These are phyloP conservation scores for Saccharomycopsis hybrid DNA, from an alignment of 1,139 yeast genomes.

Conservation along the genomic window DNA sequence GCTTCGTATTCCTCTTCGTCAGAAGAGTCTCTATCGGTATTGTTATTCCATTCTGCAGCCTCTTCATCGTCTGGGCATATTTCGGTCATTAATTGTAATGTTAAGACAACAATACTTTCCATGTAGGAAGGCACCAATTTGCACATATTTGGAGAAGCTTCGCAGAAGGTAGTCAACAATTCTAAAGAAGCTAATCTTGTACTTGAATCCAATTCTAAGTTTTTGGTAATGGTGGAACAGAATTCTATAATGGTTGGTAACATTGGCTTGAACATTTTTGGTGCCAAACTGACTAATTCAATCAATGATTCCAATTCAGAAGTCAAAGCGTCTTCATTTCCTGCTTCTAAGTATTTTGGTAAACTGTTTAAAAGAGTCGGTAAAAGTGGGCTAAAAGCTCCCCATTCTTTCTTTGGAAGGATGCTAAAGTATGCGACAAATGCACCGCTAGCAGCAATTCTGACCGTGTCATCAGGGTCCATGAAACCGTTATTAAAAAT, in stretches of 20 bases:
- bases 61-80: constrained; percentile 82
- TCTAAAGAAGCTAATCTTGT: constrained; percentile 87
- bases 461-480: constrained; percentile 72
- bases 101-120: constrained; percentile 62
- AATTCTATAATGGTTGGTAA: constrained; percentile 82
- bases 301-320: constrained; percentile 84
- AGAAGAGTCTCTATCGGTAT: constrained; percentile 69
- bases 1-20: constrained; percentile 88
- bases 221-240: constrained; percentile 73
- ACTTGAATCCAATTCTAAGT: constrained; percentile 68
- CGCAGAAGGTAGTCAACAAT: constrained; percentile 82
- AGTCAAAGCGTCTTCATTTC: constrained; percentile 76
- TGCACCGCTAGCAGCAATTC: constrained; percentile 88
- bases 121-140: constrained; percentile 71
- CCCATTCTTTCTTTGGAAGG: constrained; percentile 75
- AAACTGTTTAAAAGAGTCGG: constrained; percentile 82
- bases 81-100: constrained; percentile 85
- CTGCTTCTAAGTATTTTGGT: constrained; percentile 73
- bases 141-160: constrained; percentile 94
- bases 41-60: constrained; percentile 71
- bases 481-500: constrained; percentile 74
- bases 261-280: constrained; percentile 88
- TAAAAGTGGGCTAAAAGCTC: constrained; percentile 63
- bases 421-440: constrained; percentile 85
- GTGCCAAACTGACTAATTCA: constrained; percentile 88